Base-by-base conservation (phyloP, 768 basidiomycete genomes). In the Sarcomyxa edulis region DNA sequence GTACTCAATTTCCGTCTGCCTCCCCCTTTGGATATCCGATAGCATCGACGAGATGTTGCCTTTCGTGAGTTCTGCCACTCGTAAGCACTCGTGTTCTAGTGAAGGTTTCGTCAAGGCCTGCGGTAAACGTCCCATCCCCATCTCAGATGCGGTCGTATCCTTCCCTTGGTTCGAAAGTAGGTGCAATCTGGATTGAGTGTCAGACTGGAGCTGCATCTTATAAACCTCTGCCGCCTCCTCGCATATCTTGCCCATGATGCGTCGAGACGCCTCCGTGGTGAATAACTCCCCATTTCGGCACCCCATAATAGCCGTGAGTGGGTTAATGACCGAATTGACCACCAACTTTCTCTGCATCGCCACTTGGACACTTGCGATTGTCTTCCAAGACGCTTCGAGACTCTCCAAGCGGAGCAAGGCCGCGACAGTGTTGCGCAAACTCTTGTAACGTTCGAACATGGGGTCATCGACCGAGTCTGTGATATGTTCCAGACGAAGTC, bases 41-140 rank as follows among this genome's bases (percentile, higher is more conserved):
- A 92, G 66, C 77, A 91, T 96, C 11, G 84, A 88, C 5, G 90
- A 91, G 36, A 80, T 72, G 53, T 93, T 91, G 10, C 62, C 61
- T 28, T 60, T 63, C 3, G 89, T 94, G 16, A 62, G 38, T 7
- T 65, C 45, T 11, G 78, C 73, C 30, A 91, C 72, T 14, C 72
- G 70, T 33, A 71, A 35, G 22, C 81, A 78, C 52, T 88, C 78
- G 28, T 62, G 49, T 46, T 72, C 59, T 27, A 94, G 65, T 18
- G 64, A 59, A 3, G 53, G 46, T 1, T 62, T 47, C 20, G 64
- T 60, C 25, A 90, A 63, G 2, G 62, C 60, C 3, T 51, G 54
- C 18, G 85, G 69, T 34, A 81, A 56, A 19, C 66, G 62, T 27
- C 61, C 62, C 11, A 62, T 37, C 6, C 42, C 43, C 33, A 65